Percentiles rank a stretch among this genome's conserved stretches.
Conservation (phyloP, 352 stramenopile species). For the Phytopythium delawarense region DNA sequence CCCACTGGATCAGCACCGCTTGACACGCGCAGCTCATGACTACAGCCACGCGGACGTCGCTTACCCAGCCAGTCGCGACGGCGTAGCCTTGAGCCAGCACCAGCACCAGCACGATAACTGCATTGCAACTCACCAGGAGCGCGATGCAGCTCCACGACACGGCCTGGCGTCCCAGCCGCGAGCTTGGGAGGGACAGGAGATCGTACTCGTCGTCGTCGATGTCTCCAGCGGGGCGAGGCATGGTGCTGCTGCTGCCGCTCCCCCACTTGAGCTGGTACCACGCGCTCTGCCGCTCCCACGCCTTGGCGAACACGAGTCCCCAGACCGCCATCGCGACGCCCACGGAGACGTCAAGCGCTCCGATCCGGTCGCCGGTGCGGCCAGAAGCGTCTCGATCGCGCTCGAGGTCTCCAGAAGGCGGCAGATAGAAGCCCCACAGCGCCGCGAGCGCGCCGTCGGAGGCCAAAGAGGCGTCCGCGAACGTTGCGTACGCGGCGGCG, state of each 20-base stretch:
- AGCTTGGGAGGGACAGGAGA: constrained; percentile 1
- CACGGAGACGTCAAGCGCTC: constrained; percentile 12
- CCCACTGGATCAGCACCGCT: constrained; percentile 18
- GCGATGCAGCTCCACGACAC: constrained; percentile 15
- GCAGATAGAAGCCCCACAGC: constrained; percentile 28
- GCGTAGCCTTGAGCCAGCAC: constrained; percentile 25
- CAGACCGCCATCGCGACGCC: constrained; percentile 33
- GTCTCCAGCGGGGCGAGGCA: constrained; percentile 21
- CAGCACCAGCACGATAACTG: constrained; percentile 22
- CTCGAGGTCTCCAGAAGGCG: constrained; percentile 1
- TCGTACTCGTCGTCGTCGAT: constrained; percentile 18
- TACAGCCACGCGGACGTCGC: constrained; percentile 22
- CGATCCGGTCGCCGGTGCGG: not conserved
- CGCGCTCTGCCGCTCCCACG: constrained; percentile 52
- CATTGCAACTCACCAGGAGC: constrained; percentile 15
- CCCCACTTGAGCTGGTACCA: constrained; percentile 67
- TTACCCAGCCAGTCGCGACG: constrained; percentile 12
- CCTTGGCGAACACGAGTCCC: constrained; percentile 49
- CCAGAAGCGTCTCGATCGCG: not conserved
- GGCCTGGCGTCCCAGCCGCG: constrained; percentile 8
- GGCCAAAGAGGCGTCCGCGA: not conserved
- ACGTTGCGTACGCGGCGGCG: constrained; percentile 15
- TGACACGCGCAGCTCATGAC: constrained; percentile 23
- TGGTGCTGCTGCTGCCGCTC: constrained; percentile 16
- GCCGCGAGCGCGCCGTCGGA: constrained; percentile 11